phyloP scores from a whole-genome alignment of 495 filamentous ascomycete genomes.

The Baudoinia panamericana region DNA sequence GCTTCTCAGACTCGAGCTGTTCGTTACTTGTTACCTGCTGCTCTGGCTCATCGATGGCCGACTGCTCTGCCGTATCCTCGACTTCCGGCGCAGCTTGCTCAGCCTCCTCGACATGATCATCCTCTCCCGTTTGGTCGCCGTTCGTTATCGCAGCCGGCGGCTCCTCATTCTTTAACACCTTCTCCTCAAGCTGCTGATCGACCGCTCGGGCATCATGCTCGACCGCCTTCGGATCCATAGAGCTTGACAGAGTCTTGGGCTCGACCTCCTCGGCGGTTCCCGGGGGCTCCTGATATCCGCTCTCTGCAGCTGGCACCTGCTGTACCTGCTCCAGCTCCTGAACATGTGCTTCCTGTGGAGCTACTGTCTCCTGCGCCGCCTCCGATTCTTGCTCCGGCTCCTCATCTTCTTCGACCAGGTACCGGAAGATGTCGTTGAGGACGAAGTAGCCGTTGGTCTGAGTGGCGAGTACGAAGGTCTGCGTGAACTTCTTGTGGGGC shows the following conservation, averaged over 20 bases:
- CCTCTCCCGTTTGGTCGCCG: constrained; percentile 19
- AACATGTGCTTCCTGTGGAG: constrained; percentile 30
- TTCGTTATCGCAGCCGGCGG: constrained; percentile 15
- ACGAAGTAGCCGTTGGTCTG: constrained; percentile 97
- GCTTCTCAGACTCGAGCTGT: constrained; percentile 36
- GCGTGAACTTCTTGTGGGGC: constrained; percentile 85
- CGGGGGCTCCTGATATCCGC: constrained; percentile 27
- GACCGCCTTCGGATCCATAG: constrained; percentile 21
- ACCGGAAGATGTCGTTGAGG: constrained; percentile 93
- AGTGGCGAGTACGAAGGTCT: constrained; percentile 95
- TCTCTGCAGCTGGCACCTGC: constrained; percentile 27
- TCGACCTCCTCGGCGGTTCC: constrained; percentile 23
- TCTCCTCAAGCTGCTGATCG: constrained; percentile 44
- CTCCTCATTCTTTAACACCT: constrained; percentile 28
- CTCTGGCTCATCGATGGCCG: constrained; percentile 18
- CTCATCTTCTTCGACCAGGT: constrained; percentile 69
- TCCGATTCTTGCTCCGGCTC: constrained; percentile 45
- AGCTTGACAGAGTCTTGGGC: constrained; percentile 25
- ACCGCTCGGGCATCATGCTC: constrained; percentile 38
- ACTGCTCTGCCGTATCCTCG: constrained; percentile 17
- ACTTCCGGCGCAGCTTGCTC: constrained; percentile 8
- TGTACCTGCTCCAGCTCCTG: constrained; percentile 34
- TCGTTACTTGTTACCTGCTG: constrained; percentile 20
- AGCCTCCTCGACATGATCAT: constrained; percentile 10
- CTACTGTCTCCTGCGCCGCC: constrained; percentile 38